Conservation (phyloP, 176 grass and related monocot species). For the Carex scoparia region DNA sequence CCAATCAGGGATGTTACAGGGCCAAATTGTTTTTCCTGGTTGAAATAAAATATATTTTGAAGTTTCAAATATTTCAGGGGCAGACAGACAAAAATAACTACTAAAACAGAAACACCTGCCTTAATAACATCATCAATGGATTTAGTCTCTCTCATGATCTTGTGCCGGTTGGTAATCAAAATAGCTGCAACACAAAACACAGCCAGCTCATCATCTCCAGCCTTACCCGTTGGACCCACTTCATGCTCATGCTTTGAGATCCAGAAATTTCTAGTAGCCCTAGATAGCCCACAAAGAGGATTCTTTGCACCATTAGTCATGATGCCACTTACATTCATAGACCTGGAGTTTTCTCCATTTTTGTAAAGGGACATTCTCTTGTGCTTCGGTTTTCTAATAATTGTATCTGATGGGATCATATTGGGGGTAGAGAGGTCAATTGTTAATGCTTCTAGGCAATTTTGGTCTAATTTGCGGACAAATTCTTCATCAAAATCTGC, state of each 20-base stretch:
- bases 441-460: constrained; percentile 70
- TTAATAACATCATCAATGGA: constrained; percentile 96
- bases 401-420: constrained; percentile 32
- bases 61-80: background rate
- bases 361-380: constrained; percentile 28
- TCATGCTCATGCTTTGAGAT: constrained; percentile 45
- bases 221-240: constrained; percentile 27
- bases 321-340: constrained; percentile 33
- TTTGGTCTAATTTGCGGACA: constrained; percentile 51
- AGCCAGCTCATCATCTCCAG: constrained; percentile 66
- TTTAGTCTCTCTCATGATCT: constrained; percentile 80
- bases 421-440: constrained; percentile 46
- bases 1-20: background rate
- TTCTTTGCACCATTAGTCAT: constrained; percentile 47
- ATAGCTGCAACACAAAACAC: constrained; percentile 94
- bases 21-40: background rate
- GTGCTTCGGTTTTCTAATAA: constrained; percentile 59
- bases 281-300: constrained; percentile 76
- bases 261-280: constrained; percentile 61
- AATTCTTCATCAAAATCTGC: constrained; percentile 94
- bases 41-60: background rate
- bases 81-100: background rate
- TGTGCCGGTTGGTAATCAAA: constrained; percentile 78
- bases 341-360: constrained; percentile 47
- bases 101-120: constrained; percentile 41